phyloP scores from a whole-genome alignment of 2,329 filamentous ascomycete species.

The Verticillium longisporum region DNA sequence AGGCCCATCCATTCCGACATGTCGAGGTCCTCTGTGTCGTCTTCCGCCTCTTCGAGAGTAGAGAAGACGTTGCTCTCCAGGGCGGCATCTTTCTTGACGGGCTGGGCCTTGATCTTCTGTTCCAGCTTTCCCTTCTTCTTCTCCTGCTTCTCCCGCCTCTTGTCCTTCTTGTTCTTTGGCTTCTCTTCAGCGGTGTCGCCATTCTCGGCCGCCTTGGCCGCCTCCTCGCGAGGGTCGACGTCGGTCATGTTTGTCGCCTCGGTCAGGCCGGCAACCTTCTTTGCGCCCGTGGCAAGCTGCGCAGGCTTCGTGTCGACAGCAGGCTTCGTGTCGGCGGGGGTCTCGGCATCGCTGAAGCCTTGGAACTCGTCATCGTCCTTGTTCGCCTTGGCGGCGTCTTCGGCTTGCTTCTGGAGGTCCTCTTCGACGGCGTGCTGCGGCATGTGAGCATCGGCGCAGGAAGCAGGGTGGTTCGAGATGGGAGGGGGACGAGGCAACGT shows the following conservation, averaged over 20 bases:
- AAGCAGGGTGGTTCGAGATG: background rate
- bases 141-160: slow-evolving; percentile 15
- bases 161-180: slow-evolving; percentile 17
- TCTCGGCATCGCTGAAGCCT: slow-evolving; percentile 53
- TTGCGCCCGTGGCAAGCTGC: slow-evolving; percentile 16
- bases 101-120: slow-evolving; percentile 21
- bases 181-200: slow-evolving; percentile 10
- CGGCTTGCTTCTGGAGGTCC: background rate
- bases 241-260: background rate
- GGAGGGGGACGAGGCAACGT: slow-evolving; percentile 12
- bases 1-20: slow-evolving; percentile 74
- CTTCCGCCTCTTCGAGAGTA: slow-evolving; percentile 46
- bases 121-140: slow-evolving; percentile 21
- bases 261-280: slow-evolving; percentile 6
- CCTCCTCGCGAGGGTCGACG: slow-evolving; percentile 4
- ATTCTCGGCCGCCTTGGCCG: slow-evolving; percentile 22
- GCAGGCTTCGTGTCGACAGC: slow-evolving; percentile 19
- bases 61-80: slow-evolving; percentile 45
- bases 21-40: slow-evolving; percentile 57
- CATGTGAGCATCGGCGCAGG: slow-evolving; percentile 2
- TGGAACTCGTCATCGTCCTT: slow-evolving; percentile 52
- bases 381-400: background rate
- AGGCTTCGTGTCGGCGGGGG: slow-evolving; percentile 5
- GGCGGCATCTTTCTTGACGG: slow-evolving; percentile 28
- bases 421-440: slow-evolving; percentile 1